Conservation (phyloP, 257 asterid genomes). For the Voacanga thouarsii region DNA sequence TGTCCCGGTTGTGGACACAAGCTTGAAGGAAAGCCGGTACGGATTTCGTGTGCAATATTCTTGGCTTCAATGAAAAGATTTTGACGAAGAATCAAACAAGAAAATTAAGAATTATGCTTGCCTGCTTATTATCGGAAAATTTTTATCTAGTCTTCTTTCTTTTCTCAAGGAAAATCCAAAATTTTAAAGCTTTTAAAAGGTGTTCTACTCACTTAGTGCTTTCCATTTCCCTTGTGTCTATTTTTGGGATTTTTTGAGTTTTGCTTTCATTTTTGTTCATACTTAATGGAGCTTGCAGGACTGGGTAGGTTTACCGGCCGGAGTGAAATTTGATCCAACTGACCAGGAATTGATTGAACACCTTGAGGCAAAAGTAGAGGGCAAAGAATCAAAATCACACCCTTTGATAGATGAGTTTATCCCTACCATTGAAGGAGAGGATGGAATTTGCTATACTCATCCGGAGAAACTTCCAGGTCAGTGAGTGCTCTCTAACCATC, state of each 20-base stretch:
- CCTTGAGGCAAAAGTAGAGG: slow-evolving; percentile 86
- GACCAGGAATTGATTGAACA: slow-evolving; percentile 97
- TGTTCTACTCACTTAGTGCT: not conserved
- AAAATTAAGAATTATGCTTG: slow-evolving; percentile 27
- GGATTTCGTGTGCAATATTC: slow-evolving; percentile 27
- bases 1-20: slow-evolving; percentile 99
- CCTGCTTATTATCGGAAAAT: slow-evolving; percentile 5
- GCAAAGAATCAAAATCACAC: slow-evolving; percentile 82
- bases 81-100: slow-evolving; percentile 19
- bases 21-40: slow-evolving; percentile 90
- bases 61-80: slow-evolving; percentile 38
- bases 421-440: slow-evolving; percentile 69
- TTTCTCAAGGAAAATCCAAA: not conserved
- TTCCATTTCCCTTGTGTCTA: not conserved
- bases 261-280: not conserved
- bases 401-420: slow-evolving; percentile 83
- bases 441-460: slow-evolving; percentile 68
- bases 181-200: not conserved
- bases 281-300: slow-evolving; percentile 44
- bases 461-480: slow-evolving; percentile 73
- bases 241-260: not conserved
- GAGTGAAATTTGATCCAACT: slow-evolving; percentile 97
- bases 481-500: slow-evolving; percentile 7
- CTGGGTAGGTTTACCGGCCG: slow-evolving; percentile 98
- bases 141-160: not conserved